phyloP scores from a whole-genome alignment of 1,284 basidiomycete genomes.

The Mycena citricolor region DNA sequence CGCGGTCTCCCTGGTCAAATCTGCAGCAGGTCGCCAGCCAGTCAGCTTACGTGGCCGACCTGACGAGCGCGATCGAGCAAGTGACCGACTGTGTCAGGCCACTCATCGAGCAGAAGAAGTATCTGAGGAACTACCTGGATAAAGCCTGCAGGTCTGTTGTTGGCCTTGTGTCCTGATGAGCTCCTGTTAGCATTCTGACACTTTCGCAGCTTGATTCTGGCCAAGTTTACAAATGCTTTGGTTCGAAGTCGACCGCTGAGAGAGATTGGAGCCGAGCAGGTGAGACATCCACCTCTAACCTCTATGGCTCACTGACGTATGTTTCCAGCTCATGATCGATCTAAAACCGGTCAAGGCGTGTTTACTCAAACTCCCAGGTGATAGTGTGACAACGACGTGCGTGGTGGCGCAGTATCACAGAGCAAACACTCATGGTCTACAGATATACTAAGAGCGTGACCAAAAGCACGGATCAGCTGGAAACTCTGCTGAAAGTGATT shows the following conservation, averaged over 20 bases:
- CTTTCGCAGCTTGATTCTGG: constrained; percentile 65
- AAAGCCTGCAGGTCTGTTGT: constrained; percentile 77
- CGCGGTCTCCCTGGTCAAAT: constrained; percentile 75
- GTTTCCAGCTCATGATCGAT: constrained; percentile 80
- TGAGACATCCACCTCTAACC: constrained; percentile 31
- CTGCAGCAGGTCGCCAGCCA: constrained; percentile 83
- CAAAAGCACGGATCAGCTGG: constrained; percentile 79
- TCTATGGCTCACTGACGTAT: constrained; percentile 12
- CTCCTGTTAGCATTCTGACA: constrained; percentile 2
- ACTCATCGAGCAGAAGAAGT: constrained; percentile 89
- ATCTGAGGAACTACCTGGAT: constrained; percentile 87
- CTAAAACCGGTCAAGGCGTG: constrained; percentile 85
- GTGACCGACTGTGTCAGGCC: constrained; percentile 68
- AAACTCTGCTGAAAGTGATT: constrained; percentile 92
- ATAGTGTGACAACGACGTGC: constrained; percentile 56
- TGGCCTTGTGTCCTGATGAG: background rate
- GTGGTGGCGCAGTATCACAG: constrained; percentile 19
- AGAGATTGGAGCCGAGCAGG: constrained; percentile 93
- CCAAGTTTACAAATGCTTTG: constrained; percentile 83
- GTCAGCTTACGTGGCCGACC: constrained; percentile 77
- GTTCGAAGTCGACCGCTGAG: constrained; percentile 86
- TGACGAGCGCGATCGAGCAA: constrained; percentile 65
- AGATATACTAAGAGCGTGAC: constrained; percentile 82
- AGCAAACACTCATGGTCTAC: constrained; percentile 20
- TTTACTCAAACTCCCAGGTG: constrained; percentile 80